Evolutionary conservation across 176 grass and related monocot genomes (phyloP), one percentile per base, ranked within the genome.

Genomic region (Eragrostis curvula): DNA sequence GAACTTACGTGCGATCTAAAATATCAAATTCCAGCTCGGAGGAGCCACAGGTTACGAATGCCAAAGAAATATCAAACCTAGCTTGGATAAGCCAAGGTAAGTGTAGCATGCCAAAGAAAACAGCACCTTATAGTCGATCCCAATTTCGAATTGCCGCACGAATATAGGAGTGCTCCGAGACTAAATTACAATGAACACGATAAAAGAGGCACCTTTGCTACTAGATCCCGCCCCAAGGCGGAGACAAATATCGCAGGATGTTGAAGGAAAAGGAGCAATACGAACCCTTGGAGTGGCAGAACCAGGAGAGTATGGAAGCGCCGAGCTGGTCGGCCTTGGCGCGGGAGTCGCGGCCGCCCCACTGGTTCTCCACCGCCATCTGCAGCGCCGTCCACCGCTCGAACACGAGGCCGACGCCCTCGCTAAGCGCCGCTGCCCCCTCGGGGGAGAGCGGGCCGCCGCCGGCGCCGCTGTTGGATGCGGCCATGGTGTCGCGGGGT

Each of bases 341-440:
- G 20, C 82, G 88, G 49, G 93, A 98, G 6, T 93, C 86, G 50
- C 79, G 88, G 25, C 88, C 93, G 29, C 96, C 96, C 93, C 93
- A 98, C 65, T 70, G 70, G 45, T 95, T 91, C 79, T 95, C 89
- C 71, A 98, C 84, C 44, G 87, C 96, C 91, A 98, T 92, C 93
- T 91, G 90, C 20, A 98, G 81, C 49, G 88, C 92, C 21, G 90
- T 98, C 95, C 95, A 98, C 28, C 86, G 84, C 52, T 46, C 80
- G 47, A 98, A 84, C 41, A 98, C 70, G 3, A 94, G 92, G 2
- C 49, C 59, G 40, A 98, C 82, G 12, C 92, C 90, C 82, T 98
- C 96, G 3, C 79, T 41, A 20, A 98, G 56, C 6, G 81, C 51
- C 7, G 81, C 81, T 10, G 32, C 17, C 8, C 67, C 84, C 82